Evolutionary conservation across 2,329 filamentous ascomycete genomes (phyloP).

Genomic region (Escovopsis sp.): DNA sequence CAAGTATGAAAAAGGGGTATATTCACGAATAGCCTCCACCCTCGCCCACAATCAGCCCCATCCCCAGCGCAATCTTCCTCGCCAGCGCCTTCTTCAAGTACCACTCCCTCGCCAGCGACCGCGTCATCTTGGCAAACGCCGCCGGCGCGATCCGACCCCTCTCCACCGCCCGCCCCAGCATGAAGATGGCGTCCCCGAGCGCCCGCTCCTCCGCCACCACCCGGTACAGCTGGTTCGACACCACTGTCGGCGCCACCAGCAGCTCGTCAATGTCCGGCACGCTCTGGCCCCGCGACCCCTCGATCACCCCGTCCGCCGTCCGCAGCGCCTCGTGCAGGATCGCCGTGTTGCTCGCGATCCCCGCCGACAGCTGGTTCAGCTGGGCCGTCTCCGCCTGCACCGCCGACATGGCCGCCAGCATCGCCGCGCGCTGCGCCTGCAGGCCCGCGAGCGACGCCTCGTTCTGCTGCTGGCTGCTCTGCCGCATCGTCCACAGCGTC

Average conservation of each 20-base stretch:
- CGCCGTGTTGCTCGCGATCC: conserved; percentile 60
- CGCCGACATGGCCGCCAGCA: conserved; percentile 51
- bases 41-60: conserved; percentile 40
- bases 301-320: conserved; percentile 65
- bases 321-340: conserved; percentile 64
- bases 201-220: conserved; percentile 80
- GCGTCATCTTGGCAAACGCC: conserved; percentile 66
- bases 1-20: too few relatives aligned
- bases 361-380: conserved; percentile 52
- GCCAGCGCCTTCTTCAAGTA: conserved; percentile 72
- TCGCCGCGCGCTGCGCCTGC: conserved; percentile 61
- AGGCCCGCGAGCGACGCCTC: conserved; percentile 60
- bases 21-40: background rate
- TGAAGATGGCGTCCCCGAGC: conserved; percentile 73
- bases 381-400: conserved; percentile 61
- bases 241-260: conserved; percentile 83
- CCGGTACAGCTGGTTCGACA: conserved; percentile 82
- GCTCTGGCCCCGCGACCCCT: conserved; percentile 50
- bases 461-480: conserved; percentile 55
- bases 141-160: conserved; percentile 52
- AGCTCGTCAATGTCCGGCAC: conserved; percentile 77
- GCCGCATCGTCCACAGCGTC: conserved; percentile 53
- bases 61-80: conserved; percentile 60
- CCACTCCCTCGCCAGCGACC: conserved; percentile 61
- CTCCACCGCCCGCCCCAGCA: conserved; percentile 61